phyloP scores from a whole-genome alignment of 768 basidiomycete species.

The Lyophyllum shimeji region DNA sequence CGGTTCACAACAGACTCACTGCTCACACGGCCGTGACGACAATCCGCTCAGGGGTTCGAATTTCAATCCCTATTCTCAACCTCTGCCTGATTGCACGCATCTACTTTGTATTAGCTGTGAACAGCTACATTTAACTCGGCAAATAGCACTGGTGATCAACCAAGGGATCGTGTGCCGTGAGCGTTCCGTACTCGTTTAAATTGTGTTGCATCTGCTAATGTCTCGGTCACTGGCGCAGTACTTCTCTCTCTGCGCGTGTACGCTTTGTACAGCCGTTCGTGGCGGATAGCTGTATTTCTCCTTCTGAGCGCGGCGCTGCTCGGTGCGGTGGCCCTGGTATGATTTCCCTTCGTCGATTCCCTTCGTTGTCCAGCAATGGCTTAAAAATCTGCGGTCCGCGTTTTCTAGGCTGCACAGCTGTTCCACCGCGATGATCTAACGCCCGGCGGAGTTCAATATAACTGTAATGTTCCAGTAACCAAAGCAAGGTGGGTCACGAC shows the following conservation, averaged over 20 bases:
- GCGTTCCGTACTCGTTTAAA: neutral
- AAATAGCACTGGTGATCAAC: neutral
- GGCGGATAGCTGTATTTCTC: conserved; percentile 2
- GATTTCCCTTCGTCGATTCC: neutral
- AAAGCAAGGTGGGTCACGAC: neutral
- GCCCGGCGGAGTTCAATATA: neutral
- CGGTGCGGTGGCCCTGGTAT: neutral
- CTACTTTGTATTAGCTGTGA: neutral
- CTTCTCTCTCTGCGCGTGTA: conserved; percentile 5
- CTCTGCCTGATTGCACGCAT: too few species aligned
- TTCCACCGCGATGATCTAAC: neutral
- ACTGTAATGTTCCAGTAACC: neutral
- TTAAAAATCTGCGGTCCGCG: neutral
- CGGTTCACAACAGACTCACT: neutral
- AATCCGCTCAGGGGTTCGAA: neutral
- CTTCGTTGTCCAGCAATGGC: neutral
- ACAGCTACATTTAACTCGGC: neutral
- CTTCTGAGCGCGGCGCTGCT: neutral
- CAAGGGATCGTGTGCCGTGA: conserved; percentile 5
- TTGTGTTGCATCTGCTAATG: neutral
- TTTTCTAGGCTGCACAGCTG: neutral
- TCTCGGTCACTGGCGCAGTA: neutral
- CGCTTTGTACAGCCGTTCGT: neutral
- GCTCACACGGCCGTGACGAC: neutral
- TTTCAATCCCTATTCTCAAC: neutral